Conservation (phyloP, 78 protist species). For the Monosiga brevicollis region DNA sequence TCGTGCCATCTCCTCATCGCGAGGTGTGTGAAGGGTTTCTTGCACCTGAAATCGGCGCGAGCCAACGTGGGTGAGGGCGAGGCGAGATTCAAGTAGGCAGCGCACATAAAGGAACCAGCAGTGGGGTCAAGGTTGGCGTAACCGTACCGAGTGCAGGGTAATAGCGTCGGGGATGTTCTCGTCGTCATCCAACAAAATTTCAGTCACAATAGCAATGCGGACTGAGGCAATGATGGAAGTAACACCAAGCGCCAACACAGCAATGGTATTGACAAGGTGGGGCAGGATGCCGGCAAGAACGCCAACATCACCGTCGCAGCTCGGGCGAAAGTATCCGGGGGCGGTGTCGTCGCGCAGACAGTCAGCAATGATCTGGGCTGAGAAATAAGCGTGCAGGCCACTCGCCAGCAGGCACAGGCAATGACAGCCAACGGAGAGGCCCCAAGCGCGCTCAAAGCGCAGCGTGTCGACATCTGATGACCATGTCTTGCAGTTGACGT, state of each 20-base stretch:
- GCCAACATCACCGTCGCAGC: neutral
- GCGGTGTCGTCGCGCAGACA: neutral
- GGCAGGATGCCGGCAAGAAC: neutral
- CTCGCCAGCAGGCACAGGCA: neutral
- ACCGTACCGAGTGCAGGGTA: too few relatives aligned
- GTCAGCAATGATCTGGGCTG: neutral
- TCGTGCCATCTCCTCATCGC: too few relatives aligned
- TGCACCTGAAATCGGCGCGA: too few relatives aligned
- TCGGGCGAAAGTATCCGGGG: neutral
- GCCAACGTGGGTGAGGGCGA: too few relatives aligned
- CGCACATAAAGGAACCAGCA: too few relatives aligned
- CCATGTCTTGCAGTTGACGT: too few relatives aligned
- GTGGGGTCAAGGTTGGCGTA: too few relatives aligned
- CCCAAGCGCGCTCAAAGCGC: neutral
- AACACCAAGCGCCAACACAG: neutral
- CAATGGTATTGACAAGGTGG: neutral
- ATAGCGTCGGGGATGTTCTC: too few relatives aligned
- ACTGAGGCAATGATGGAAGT: neutral
- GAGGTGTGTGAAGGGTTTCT: too few relatives aligned
- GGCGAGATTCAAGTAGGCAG: too few relatives aligned
- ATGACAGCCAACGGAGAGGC: neutral
- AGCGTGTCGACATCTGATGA: neutral
- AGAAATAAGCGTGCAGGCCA: neutral
- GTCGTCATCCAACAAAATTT: too few relatives aligned
- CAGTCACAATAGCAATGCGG: neutral